Conservation (phyloP, 805 yeast species). For the Suhomyces xylopsoci region DNA sequence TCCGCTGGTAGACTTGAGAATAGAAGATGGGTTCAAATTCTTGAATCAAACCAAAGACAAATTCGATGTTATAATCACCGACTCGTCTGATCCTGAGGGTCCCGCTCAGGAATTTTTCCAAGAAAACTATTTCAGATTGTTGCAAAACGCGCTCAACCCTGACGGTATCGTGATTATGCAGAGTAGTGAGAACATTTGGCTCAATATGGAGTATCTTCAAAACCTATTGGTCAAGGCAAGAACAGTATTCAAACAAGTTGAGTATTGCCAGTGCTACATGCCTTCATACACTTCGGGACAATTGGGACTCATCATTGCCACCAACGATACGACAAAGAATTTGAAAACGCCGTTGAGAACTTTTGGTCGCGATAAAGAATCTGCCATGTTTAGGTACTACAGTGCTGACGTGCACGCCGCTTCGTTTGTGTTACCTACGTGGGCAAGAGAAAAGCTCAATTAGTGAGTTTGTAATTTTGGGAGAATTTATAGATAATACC, state of each 20-base stretch:
- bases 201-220: slow-evolving; percentile 53
- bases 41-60: slow-evolving; percentile 47
- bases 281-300: slow-evolving; percentile 91
- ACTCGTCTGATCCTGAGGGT: slow-evolving; percentile 92
- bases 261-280: slow-evolving; percentile 75
- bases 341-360: slow-evolving; percentile 53
- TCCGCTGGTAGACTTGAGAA: slow-evolving; percentile 61
- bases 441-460: slow-evolving; percentile 47
- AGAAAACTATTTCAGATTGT: slow-evolving; percentile 66
- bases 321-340: slow-evolving; percentile 48
- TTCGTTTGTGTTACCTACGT: slow-evolving; percentile 74
- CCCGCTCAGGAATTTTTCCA: slow-evolving; percentile 92
- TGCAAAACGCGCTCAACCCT: slow-evolving; percentile 58
- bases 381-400: slow-evolving; percentile 58
- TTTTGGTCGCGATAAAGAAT: slow-evolving; percentile 45
- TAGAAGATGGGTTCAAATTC: slow-evolving; percentile 83
- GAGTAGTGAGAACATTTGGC: slow-evolving; percentile 73
- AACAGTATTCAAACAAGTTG: slow-evolving; percentile 57
- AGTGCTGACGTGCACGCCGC: slow-evolving; percentile 63
- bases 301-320: slow-evolving; percentile 72
- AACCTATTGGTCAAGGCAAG: slow-evolving; percentile 47
- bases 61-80: slow-evolving; percentile 85
- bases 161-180: slow-evolving; percentile 78
- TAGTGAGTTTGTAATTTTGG: neutral
- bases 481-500: neutral